Conservation (phyloP, 2,329 filamentous ascomycete genomes). For the Neonectria neomacrospora region DNA sequence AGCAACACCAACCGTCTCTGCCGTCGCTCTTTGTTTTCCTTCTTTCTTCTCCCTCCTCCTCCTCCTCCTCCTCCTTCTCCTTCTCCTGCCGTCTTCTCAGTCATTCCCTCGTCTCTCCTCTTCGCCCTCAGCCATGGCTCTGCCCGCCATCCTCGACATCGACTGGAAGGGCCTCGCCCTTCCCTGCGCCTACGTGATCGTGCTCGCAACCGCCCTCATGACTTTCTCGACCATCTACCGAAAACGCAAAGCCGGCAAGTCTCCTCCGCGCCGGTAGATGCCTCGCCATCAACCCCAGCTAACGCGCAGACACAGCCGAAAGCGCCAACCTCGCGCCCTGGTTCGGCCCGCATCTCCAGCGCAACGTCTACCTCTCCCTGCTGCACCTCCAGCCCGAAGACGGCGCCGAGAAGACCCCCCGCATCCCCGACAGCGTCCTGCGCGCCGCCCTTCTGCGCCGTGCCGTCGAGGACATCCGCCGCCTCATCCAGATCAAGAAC, state of each 20-base stretch:
- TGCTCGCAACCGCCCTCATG: slow-evolving; percentile 87
- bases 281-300: not conserved
- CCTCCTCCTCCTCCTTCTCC: slow-evolving; percentile 8
- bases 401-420: slow-evolving; percentile 72
- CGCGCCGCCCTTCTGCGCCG: slow-evolving; percentile 89
- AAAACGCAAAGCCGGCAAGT: slow-evolving; percentile 84
- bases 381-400: slow-evolving; percentile 78
- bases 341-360: slow-evolving; percentile 91
- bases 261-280: not conserved
- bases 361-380: slow-evolving; percentile 94
- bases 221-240: slow-evolving; percentile 95
- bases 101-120: slow-evolving; percentile 19
- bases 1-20: slow-evolving; percentile 1
- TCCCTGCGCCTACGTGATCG: slow-evolving; percentile 88
- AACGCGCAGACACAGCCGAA: slow-evolving; percentile 63
- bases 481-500: slow-evolving; percentile 87
- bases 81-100: slow-evolving; percentile 58
- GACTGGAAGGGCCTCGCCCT: slow-evolving; percentile 89
- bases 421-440: slow-evolving; percentile 84
- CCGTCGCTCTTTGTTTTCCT: not conserved
- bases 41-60: not conserved
- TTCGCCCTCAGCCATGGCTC: slow-evolving; percentile 18
- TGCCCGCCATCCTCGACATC: slow-evolving; percentile 61
- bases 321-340: slow-evolving; percentile 90
- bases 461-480: slow-evolving; percentile 91